A percentile compares a stretch with the other conserved stretches of the same genome.
These are phyloP conservation scores for Tylopilus sp. DNA, from an alignment of 768 basidiomycete species.

Conservation along the genomic window DNA sequence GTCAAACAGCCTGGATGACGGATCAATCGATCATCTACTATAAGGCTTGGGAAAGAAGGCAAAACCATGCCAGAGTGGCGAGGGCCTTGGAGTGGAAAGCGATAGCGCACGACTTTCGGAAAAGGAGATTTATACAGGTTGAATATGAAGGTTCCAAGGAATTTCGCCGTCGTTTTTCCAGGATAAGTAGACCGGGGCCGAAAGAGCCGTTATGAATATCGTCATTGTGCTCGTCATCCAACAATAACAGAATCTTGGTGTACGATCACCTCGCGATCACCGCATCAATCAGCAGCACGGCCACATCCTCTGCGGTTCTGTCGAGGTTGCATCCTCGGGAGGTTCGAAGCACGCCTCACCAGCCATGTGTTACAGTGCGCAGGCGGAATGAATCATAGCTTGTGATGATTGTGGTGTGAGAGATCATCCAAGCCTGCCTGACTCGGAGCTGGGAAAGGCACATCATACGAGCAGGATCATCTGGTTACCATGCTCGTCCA, in stretches of 20 bases:
- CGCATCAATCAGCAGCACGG: not conserved
- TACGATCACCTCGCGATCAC: not conserved
- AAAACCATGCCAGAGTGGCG: slow-evolving; percentile 1
- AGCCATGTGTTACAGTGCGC: not conserved
- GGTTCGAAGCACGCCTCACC: not conserved
- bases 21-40: too few species aligned
- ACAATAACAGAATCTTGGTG: too few species aligned
- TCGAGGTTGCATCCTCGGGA: not conserved
- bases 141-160: too few species aligned
- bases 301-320: not conserved
- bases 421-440: too few species aligned
- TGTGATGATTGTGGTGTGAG: too few species aligned
- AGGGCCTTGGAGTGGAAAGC: slow-evolving; percentile 6
- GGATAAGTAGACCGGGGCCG: too few species aligned
- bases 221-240: too few species aligned
- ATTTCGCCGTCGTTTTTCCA: too few species aligned
- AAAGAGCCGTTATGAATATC: too few species aligned
- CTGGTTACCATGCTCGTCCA: too few species aligned
- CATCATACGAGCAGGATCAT: too few species aligned
- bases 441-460: not conserved
- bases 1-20: too few species aligned
- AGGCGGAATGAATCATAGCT: not conserved
- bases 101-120: slow-evolving; percentile 12
- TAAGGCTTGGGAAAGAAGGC: slow-evolving; percentile 13
- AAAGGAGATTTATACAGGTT: not conserved